phyloP scores from a whole-genome alignment of 306 rosid genomes.

The Rosa rugosa region DNA sequence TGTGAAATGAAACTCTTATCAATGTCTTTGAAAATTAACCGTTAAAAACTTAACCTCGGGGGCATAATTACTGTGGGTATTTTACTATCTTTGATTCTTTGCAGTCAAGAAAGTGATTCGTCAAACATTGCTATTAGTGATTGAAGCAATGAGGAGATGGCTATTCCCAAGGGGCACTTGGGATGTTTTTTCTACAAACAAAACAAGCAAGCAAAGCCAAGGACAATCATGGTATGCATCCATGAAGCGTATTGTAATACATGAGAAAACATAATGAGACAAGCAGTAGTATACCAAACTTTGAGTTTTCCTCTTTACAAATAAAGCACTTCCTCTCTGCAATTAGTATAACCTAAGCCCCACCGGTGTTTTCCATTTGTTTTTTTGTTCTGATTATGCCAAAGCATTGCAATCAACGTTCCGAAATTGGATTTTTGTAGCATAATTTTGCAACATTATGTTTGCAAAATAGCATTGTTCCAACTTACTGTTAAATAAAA shows the following conservation, averaged over 20 bases:
- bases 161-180: not conserved
- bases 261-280: conserved; percentile 6
- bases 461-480: not conserved
- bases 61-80: not conserved
- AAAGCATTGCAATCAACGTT: not conserved
- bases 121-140: not conserved
- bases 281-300: not conserved
- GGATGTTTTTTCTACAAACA: not conserved
- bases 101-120: not conserved
- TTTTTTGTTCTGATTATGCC: not conserved
- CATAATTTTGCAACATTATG: not conserved
- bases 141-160: not conserved
- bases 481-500: not conserved
- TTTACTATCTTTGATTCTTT: not conserved
- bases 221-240: not conserved
- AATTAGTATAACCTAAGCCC: not conserved
- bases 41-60: not conserved
- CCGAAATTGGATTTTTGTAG: not conserved
- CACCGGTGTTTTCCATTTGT: not conserved
- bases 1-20: not conserved
- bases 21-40: not conserved
- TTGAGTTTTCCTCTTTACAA: not conserved
- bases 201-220: not conserved
- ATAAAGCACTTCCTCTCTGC: not conserved
- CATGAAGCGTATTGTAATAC: not conserved